Percentiles rank a stretch among this genome's conserved stretches.
Conservation (phyloP, 768 basidiomycete species). For the Suillus cothurnatus region DNA sequence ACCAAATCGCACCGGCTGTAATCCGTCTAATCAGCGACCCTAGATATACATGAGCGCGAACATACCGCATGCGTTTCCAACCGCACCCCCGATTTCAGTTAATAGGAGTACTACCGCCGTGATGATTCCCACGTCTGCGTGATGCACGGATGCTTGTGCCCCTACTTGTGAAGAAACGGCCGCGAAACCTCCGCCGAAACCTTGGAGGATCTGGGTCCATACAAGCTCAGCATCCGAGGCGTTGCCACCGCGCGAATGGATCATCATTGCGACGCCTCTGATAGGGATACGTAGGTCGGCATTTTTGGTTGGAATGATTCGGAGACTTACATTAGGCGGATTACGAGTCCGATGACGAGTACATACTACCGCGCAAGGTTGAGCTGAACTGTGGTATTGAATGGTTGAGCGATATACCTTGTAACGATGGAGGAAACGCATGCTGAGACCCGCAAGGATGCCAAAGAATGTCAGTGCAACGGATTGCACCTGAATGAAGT, state of each 20-base stretch:
- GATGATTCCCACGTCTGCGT: slow-evolving; percentile 65
- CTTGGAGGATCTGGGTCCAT: slow-evolving; percentile 70
- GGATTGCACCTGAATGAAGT: slow-evolving; percentile 64
- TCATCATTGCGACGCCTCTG: slow-evolving; percentile 68
- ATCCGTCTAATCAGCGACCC: not conserved
- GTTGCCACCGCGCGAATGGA: slow-evolving; percentile 65
- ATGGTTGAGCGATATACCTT: slow-evolving; percentile 41
- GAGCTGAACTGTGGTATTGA: not conserved
- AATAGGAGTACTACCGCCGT: slow-evolving; percentile 69
- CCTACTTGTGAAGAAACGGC: slow-evolving; percentile 57
- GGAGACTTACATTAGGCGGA: slow-evolving; percentile 51
- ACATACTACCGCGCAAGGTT: slow-evolving; percentile 35
- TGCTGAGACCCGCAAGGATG: slow-evolving; percentile 57
- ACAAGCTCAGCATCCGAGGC: slow-evolving; percentile 59
- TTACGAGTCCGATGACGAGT: slow-evolving; percentile 56
- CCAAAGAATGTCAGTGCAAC: slow-evolving; percentile 65
- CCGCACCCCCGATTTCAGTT: slow-evolving; percentile 68
- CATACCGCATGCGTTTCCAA: slow-evolving; percentile 63
- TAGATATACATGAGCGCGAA: not conserved
- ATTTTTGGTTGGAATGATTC: not conserved
- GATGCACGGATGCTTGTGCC: slow-evolving; percentile 67
- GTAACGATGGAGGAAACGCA: slow-evolving; percentile 55
- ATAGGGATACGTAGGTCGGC: not conserved
- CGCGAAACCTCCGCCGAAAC: slow-evolving; percentile 73
- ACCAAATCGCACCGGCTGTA: slow-evolving; percentile 66